phyloP scores from a whole-genome alignment of 139 green algal genomes.

The Chlamydomonas sp. region DNA sequence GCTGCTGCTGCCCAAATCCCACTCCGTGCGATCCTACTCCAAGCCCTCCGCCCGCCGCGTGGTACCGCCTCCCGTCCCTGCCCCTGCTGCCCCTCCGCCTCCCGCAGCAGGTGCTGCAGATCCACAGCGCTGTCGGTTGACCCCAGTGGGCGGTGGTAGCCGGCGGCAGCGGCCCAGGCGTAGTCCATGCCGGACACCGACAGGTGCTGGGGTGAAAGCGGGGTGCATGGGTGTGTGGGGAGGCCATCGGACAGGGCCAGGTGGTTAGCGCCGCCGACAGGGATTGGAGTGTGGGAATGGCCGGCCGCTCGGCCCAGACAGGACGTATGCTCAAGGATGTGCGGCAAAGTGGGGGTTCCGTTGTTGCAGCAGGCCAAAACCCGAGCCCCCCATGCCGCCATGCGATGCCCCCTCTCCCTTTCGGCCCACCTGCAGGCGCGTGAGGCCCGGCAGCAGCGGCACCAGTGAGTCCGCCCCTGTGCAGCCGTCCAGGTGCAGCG shows the following conservation, averaged over 20 bases:
- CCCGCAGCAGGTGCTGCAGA: not conserved
- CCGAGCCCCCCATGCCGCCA: not conserved
- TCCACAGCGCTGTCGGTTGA: not conserved
- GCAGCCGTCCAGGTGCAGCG: slow-evolving; percentile 1
- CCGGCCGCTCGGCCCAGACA: no score
- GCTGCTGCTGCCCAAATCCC: no score
- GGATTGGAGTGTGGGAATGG: no score
- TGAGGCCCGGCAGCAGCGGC: slow-evolving; percentile 18
- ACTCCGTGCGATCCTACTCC: no score
- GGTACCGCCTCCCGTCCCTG: not conserved
- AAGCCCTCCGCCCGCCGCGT: no score
- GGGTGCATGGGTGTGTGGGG: not conserved
- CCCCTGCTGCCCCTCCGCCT: not conserved
- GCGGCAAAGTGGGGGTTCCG: not conserved
- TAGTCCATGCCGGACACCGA: slow-evolving; percentile 25
- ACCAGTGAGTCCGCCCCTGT: slow-evolving; percentile 21
- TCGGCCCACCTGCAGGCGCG: not conserved
- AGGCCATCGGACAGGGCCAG: no score
- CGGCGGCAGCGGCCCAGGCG: slow-evolving; percentile 14
- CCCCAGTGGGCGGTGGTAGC: not conserved
- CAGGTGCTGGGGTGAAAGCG: not conserved
- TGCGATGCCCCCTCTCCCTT: not conserved
- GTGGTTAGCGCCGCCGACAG: no score
- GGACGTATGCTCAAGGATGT: not conserved
- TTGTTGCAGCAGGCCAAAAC: not conserved